A percentile compares a stretch with the other conserved stretches of the same genome.
phyloP scores from a whole-genome alignment of 352 stramenopile species.

The Plasmopara viticola region DNA sequence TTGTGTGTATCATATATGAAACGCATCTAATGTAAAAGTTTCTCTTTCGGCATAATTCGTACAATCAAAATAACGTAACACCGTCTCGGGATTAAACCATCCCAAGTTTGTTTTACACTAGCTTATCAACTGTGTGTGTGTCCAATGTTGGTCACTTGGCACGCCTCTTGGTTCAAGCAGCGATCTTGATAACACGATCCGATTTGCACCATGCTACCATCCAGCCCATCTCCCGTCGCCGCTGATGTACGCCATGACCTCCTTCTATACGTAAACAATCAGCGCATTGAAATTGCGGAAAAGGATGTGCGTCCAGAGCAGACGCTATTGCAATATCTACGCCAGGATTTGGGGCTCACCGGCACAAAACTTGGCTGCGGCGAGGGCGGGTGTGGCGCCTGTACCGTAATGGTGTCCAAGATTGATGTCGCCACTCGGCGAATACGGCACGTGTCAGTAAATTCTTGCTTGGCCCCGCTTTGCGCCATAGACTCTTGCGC shows the following conservation, averaged over 20 bases:
- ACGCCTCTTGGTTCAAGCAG: too few relatives aligned
- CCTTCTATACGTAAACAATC: slow-evolving; percentile 74
- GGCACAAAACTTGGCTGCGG: slow-evolving; percentile 90
- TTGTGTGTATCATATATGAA: too few relatives aligned
- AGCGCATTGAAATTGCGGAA: slow-evolving; percentile 43
- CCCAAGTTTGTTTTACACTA: too few relatives aligned
- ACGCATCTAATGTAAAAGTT: too few relatives aligned
- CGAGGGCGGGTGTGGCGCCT: slow-evolving; percentile 95
- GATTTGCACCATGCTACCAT: not conserved
- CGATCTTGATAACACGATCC: not conserved
- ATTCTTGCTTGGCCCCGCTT: slow-evolving; percentile 81
- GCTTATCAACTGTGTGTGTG: too few relatives aligned
- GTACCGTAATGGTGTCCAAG: slow-evolving; percentile 91
- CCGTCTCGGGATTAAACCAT: too few relatives aligned
- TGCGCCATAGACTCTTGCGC: slow-evolving; percentile 77
- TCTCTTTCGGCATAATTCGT: too few relatives aligned
- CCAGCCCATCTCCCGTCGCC: not conserved
- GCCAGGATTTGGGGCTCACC: slow-evolving; percentile 57
- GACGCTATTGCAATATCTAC: slow-evolving; percentile 83
- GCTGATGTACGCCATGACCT: slow-evolving; percentile 37
- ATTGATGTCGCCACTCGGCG: slow-evolving; percentile 37
- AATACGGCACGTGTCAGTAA: slow-evolving; percentile 74
- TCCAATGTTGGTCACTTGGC: too few relatives aligned
- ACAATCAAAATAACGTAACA: too few relatives aligned
- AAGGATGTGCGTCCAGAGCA: slow-evolving; percentile 55